Evolutionary conservation across 805 yeast genomes (phyloP), one percentile per base, ranked within the genome.

Genomic region (Candida glaebosa): DNA sequence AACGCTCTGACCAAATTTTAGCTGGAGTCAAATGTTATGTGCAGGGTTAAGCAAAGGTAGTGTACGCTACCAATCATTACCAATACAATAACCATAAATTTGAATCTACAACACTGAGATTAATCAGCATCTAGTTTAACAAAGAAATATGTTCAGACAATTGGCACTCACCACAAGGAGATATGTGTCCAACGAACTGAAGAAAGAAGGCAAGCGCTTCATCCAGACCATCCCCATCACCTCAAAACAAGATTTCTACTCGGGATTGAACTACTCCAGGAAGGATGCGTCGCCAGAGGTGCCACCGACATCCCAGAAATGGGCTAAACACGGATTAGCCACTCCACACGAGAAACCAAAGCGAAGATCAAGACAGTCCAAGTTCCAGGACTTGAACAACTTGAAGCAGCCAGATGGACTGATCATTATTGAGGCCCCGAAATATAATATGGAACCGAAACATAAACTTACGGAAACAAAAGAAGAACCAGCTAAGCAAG

Each of bases 151-250:
- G 28, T 24, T 24, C 28, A 24, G 28, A 24, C 28, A 24, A 12
- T 24, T 24, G 28, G 8, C 28, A 24, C 10, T 24, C 8, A 12
- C 12, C 10, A 12, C 28, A 8, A 8, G 28, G 38, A 34, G 38
- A 34, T 34, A 12, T 34, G 17, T 34, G 6, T 18, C 30, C 4
- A 34, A 34, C 22, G 38, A 34, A 37, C 34, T 45, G 16, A 50
- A 53, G 38, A 54, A 51, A 20, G 57, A 54, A 7, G 48, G 61
- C 26, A 61, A 54, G 42, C 47, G 71, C 43, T 64, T 55, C 46
- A 61, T 65, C 50, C 69, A 63, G 46, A 65, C 71, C 3, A 61
- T 62, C 25, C 63, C 67, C 4, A 46, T 52, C 2, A 42, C 60
- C 19, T 37, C 38, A 14, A 44, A 40, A 6, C 22, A 42, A 15